A percentile compares a stretch with the other conserved stretches of the same genome.
phyloP scores from a whole-genome alignment of 169 alveolate genomes.

The Plasmodium sp. region DNA sequence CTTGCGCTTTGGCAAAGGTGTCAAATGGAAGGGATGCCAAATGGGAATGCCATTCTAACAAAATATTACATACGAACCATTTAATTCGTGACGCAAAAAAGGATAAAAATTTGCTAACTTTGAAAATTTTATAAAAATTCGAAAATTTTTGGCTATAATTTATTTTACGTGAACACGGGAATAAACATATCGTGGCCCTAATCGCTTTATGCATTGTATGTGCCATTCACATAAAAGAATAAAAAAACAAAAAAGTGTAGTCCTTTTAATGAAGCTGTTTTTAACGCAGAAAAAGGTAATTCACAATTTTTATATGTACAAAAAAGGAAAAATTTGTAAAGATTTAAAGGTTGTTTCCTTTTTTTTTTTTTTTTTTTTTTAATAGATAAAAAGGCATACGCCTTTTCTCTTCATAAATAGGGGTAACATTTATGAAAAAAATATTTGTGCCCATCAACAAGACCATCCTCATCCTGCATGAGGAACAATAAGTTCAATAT shows the following conservation, averaged over 20 bases:
- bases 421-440: background rate
- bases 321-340: background rate
- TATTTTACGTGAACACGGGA: too few relatives aligned
- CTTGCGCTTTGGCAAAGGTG: background rate
- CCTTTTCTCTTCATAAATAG: background rate
- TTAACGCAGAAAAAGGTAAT: background rate
- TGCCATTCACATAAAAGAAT: background rate
- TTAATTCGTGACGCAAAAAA: background rate
- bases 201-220: background rate
- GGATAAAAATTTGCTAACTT: background rate
- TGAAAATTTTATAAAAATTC: background rate
- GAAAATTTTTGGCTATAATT: background rate
- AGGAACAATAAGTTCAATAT: background rate
- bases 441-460: background rate
- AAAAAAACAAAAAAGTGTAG: background rate
- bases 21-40: background rate
- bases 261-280: background rate
- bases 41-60: background rate
- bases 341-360: background rate
- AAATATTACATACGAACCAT: background rate
- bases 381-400: background rate
- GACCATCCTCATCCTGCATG: background rate
- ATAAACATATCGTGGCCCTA: background rate
- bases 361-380: background rate
- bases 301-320: background rate